Percentiles rank a stretch among this genome's conserved stretches.
phyloP scores from a whole-genome alignment of 441 rosid genomes.

The Pelargonium australe region DNA sequence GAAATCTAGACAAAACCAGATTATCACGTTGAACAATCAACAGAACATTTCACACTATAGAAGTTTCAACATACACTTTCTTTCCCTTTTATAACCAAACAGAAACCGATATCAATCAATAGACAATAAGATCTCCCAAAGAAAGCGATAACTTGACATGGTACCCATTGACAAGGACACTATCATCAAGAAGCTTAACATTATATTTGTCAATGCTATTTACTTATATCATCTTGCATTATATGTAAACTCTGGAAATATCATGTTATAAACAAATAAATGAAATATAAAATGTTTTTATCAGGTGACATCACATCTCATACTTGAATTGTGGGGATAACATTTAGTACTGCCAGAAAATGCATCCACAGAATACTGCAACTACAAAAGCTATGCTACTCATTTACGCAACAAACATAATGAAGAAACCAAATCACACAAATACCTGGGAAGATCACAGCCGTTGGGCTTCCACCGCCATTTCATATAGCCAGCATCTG shows the following conservation, averaged over 20 bases:
- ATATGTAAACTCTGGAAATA: background rate
- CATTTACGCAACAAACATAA: background rate
- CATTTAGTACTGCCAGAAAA: no score
- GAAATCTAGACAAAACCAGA: no score
- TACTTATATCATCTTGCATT: background rate
- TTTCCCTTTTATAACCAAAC: background rate
- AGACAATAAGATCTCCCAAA: background rate
- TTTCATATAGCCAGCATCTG: slow-evolving; percentile 55
- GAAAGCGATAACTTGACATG: background rate
- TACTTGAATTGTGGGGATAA: no score
- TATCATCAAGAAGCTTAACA: no score
- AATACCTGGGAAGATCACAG: slow-evolving; percentile 82
- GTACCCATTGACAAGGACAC: background rate
- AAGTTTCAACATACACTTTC: background rate
- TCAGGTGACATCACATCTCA: no score
- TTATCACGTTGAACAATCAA: no score
- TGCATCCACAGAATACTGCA: no score
- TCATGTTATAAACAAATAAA: no score
- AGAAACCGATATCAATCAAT: background rate
- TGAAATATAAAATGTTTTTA: no score
- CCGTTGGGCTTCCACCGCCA: slow-evolving; percentile 93
- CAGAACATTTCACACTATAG: background rate
- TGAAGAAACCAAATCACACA: background rate
- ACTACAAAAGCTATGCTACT: no score
- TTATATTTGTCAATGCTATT: background rate